phyloP scores from a whole-genome alignment of 78 protist genomes.

The Speleostelium caveatum region DNA sequence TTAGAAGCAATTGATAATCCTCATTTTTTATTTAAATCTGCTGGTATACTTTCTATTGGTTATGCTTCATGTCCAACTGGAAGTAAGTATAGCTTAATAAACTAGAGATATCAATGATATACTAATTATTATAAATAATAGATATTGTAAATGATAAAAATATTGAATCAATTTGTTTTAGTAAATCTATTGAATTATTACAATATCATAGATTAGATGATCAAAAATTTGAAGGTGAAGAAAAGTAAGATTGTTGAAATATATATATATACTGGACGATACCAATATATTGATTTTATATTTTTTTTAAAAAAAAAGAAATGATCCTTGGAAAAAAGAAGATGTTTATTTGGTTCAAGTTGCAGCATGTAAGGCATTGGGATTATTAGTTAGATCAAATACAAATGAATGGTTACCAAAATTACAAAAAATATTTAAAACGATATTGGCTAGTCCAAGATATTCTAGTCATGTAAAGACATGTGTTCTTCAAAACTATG shows the following conservation, averaged over 20 bases:
- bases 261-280: too few species aligned
- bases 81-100: conserved; percentile 20
- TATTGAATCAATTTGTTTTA: conserved; percentile 64
- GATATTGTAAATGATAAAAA: conserved; percentile 67
- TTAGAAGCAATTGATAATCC: conserved; percentile 64
- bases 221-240: conserved; percentile 27
- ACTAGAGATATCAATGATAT: not conserved
- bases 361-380: conserved; percentile 69
- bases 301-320: too few species aligned
- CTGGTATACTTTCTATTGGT: conserved; percentile 79
- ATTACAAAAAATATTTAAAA: conserved; percentile 43
- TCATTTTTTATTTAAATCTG: conserved; percentile 28
- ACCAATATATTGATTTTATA: too few species aligned
- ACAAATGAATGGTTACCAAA: conserved; percentile 70
- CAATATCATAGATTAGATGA: conserved; percentile 73
- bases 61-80: conserved; percentile 84
- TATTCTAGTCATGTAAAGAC: conserved; percentile 45
- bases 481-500: conserved; percentile 14
- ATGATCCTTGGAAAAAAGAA: conserved; percentile 70
- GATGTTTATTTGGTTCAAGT: conserved; percentile 68
- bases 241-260: too few species aligned
- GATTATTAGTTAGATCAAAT: conserved; percentile 60
- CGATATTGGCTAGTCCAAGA: conserved; percentile 8
- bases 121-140: not conserved
- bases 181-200: conserved; percentile 59